Evolutionary conservation across 306 rosid species (phyloP).

Genomic region (Vachellia pachyceras): DNA sequence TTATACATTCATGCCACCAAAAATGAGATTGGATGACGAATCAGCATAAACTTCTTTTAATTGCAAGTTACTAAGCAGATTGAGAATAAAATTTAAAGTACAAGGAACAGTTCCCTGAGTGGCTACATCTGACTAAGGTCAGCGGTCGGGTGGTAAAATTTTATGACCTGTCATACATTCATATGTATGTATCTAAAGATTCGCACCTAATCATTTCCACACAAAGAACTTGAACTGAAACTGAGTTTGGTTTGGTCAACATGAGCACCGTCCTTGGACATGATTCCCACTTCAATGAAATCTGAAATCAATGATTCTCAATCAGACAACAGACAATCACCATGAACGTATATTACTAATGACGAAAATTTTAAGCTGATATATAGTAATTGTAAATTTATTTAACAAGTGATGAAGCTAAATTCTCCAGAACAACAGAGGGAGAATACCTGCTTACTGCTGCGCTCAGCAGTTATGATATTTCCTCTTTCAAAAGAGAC

Average conservation of each 20-base stretch:
- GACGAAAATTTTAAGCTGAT: constrained; percentile 13
- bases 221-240: constrained; percentile 81
- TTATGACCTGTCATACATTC: no score
- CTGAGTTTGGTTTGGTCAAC: constrained; percentile 90
- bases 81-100: constrained; percentile 11
- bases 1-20: constrained; percentile 15
- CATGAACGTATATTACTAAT: constrained; percentile 11
- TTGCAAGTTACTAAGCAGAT: not conserved
- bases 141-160: not conserved
- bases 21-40: constrained; percentile 22
- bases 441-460: constrained; percentile 90
- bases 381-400: not conserved
- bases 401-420: constrained; percentile 35
- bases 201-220: constrained; percentile 86
- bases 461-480: constrained; percentile 94
- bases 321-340: constrained; percentile 44
- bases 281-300: constrained; percentile 95
- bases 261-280: constrained; percentile 87
- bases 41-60: constrained; percentile 23
- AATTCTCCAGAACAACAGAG: constrained; percentile 35
- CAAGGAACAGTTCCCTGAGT: not conserved
- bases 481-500: constrained; percentile 96
- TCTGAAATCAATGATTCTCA: constrained; percentile 65
- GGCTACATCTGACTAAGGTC: not conserved
- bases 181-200: no score